These are phyloP conservation scores for Phytophthora pistaciae DNA, from an alignment of 352 stramenopile genomes.

Conservation along the genomic window DNA sequence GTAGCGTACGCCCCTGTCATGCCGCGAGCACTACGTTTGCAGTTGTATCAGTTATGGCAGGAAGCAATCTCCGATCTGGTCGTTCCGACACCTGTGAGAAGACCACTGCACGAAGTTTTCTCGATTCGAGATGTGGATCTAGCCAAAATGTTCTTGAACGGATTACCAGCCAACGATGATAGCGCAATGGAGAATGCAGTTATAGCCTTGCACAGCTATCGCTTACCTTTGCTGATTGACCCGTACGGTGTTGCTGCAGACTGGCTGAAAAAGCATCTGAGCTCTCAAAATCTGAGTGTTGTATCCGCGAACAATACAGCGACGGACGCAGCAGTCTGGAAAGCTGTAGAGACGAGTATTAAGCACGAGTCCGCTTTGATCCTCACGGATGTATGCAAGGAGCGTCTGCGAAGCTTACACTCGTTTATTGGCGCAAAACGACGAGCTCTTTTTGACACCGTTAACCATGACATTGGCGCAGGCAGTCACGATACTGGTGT, in stretches of 20 bases:
- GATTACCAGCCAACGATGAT: slow-evolving; percentile 44
- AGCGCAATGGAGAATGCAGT: slow-evolving; percentile 56
- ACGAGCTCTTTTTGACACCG: slow-evolving; percentile 47
- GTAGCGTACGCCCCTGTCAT: slow-evolving; percentile 57
- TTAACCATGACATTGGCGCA: slow-evolving; percentile 56
- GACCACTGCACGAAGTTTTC: slow-evolving; percentile 42
- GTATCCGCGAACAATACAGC: slow-evolving; percentile 20
- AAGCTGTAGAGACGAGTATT: slow-evolving; percentile 45
- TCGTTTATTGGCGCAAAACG: slow-evolving; percentile 61
- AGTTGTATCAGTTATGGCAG: slow-evolving; percentile 43
- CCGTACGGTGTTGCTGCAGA: slow-evolving; percentile 56
- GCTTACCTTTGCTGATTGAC: slow-evolving; percentile 67
- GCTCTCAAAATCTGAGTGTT: slow-evolving; percentile 7
- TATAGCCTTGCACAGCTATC: slow-evolving; percentile 47
- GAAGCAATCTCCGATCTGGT: slow-evolving; percentile 43
- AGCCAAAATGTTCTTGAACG: slow-evolving; percentile 56
- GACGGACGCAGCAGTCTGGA: slow-evolving; percentile 42
- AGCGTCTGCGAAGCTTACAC: slow-evolving; percentile 29
- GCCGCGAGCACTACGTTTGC: slow-evolving; percentile 34
- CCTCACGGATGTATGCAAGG: slow-evolving; percentile 48
- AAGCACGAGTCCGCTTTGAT: slow-evolving; percentile 53
- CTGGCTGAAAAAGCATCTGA: slow-evolving; percentile 61
- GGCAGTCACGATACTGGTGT: slow-evolving; percentile 3
- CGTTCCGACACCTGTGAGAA: slow-evolving; percentile 33
- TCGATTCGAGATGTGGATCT: slow-evolving; percentile 43